Evolutionary conservation across 768 basidiomycete species (phyloP).

Genomic region (Agaricus blazei): DNA sequence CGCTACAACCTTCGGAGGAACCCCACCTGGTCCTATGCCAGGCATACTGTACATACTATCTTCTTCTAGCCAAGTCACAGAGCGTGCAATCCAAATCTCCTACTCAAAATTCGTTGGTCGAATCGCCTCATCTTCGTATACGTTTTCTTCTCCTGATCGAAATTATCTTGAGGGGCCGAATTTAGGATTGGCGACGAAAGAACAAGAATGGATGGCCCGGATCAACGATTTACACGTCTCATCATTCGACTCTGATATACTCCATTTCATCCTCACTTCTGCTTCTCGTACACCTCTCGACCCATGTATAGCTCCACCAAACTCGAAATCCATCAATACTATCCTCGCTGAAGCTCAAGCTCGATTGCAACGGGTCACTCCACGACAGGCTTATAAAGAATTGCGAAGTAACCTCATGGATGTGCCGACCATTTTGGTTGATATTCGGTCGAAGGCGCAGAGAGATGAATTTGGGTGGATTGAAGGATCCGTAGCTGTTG

Average conservation of each 20-base stretch:
- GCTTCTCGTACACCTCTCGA: slow-evolving; percentile 54
- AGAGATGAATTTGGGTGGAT: slow-evolving; percentile 55
- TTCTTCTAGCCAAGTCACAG: slow-evolving; percentile 50
- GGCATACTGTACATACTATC: slow-evolving; percentile 56
- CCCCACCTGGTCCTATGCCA: slow-evolving; percentile 13
- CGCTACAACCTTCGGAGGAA: slow-evolving; percentile 18
- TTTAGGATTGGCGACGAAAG: slow-evolving; percentile 6
- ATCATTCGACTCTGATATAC: slow-evolving; percentile 57
- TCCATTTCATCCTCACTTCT: slow-evolving; percentile 70
- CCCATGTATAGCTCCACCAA: slow-evolving; percentile 57
- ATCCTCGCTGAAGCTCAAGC: slow-evolving; percentile 57
- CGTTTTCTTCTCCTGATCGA: not conserved
- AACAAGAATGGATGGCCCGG: slow-evolving; percentile 34
- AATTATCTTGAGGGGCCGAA: not conserved
- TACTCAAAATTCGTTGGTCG: slow-evolving; percentile 69
- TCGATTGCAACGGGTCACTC: slow-evolving; percentile 57
- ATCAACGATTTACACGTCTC: slow-evolving; percentile 51
- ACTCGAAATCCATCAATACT: slow-evolving; percentile 53
- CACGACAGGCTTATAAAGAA: slow-evolving; percentile 55
- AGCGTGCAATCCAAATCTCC: slow-evolving; percentile 61
- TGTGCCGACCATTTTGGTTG: slow-evolving; percentile 70
- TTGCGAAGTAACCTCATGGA: slow-evolving; percentile 46
- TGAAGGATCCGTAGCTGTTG: slow-evolving; percentile 65
- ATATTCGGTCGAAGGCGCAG: slow-evolving; percentile 65
- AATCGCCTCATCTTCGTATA: slow-evolving; percentile 32